Base-by-base conservation (phyloP, 2,329 filamentous ascomycete species). In the Fusarium papillatum region DNA sequence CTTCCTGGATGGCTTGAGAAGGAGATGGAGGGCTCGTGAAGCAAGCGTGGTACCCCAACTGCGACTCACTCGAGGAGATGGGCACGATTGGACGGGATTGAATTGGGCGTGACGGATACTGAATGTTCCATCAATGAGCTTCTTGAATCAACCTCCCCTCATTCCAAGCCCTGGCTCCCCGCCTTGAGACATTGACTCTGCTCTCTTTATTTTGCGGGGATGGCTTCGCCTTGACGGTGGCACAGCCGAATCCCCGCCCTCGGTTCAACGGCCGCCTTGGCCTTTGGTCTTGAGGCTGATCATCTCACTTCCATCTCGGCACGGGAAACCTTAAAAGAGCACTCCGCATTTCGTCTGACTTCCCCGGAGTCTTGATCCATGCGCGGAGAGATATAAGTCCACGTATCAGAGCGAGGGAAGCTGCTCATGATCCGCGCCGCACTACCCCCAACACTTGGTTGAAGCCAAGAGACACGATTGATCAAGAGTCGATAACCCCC, bases 1-100 rank as follows among this genome's bases (percentile, higher is more conserved):
- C 82, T 94, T 63, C 93, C 93, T 5, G 84, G 76, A 24, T 94
- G 93, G 93, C 82, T 94, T 76, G 83, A 82, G 80, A 84, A 84
- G 39, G 88, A 90, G 83, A 89, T 92, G 76, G 71, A 62, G 61
- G 70, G 66, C 69, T 76, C 57, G 62, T 68, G 60, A 66, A 66
- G 50, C 31, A 57, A 39, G 57, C 38, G 62, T 38, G 61, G 38
- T 71, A 72, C 69, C 71, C 71, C 73, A 75, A 78, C 50, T 72
- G 34, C 48, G 48, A 22, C 26, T 50, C n/a, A 22, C 31, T 19
- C 36, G 3, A 26, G 38, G 43, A 53, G 22, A 38, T 41, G 63
- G 46, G 60, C 60, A 65, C 38, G 64, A 72, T n/a, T 76, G 70
- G 72, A 64, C 50, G 75, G 74, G 70, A 66, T 66, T 57, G 50